Percentiles rank a stretch among this genome's conserved stretches.
Conservation (phyloP, 2,329 filamentous ascomycete species). For the Pseudogymnoascus sp. region DNA sequence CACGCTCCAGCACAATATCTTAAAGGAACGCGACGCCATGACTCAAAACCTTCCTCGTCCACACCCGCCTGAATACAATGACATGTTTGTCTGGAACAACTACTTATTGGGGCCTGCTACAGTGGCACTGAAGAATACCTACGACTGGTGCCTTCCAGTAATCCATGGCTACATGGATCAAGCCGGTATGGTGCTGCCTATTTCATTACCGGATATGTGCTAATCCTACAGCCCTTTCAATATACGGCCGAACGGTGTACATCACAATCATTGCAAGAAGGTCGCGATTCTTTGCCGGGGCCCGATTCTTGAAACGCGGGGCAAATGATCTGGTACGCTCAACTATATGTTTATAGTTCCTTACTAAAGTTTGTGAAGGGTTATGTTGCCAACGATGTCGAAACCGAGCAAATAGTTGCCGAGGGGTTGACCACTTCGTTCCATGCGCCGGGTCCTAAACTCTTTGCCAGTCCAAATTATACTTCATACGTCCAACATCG, state of each 20-base stretch:
- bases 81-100: constrained; percentile 98
- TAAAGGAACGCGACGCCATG: constrained; percentile 64
- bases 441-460: constrained; percentile 75
- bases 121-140: constrained; percentile 64
- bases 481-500: constrained; percentile 96
- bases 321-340: constrained; percentile 66
- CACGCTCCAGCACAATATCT: constrained; percentile 87
- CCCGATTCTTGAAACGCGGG: constrained; percentile 86
- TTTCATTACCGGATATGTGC: background rate
- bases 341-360: background rate
- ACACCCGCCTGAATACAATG: constrained; percentile 62
- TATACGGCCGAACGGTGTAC: constrained; percentile 83
- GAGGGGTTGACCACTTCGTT: constrained; percentile 93
- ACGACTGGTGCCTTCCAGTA: constrained; percentile 92
- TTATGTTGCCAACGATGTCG: constrained; percentile 96
- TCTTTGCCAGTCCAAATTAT: constrained; percentile 84
- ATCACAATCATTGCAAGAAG: constrained; percentile 89
- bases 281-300: constrained; percentile 88
- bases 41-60: constrained; percentile 53
- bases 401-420: constrained; percentile 96
- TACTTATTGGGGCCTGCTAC: constrained; percentile 74
- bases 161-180: constrained; percentile 97
- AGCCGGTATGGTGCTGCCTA: constrained; percentile 40
- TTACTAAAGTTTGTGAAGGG: constrained; percentile 38
- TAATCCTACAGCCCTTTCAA: constrained; percentile 52